phyloP scores from a whole-genome alignment of 2,329 filamentous ascomycete species.

The Beauveria sp. region DNA sequence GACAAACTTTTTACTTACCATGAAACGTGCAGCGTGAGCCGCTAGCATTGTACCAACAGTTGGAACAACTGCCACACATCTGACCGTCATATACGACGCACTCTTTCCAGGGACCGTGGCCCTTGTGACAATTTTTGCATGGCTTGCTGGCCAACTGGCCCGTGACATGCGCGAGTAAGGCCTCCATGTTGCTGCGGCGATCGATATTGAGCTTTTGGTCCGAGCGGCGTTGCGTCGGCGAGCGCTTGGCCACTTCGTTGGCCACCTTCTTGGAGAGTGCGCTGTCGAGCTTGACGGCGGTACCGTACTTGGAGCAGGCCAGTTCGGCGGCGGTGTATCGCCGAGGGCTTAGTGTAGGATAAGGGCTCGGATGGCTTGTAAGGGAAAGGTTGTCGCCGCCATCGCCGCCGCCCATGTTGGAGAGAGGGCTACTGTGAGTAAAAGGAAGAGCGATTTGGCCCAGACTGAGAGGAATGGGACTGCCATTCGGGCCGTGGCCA shows the following conservation, averaged over 20 bases:
- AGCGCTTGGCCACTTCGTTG: slow-evolving; percentile 39
- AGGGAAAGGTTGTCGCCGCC: background rate
- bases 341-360: background rate
- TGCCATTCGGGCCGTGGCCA: slow-evolving; percentile 11
- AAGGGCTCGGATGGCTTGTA: background rate
- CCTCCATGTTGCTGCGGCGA: slow-evolving; percentile 54
- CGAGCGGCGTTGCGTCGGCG: slow-evolving; percentile 44
- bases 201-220: slow-evolving; percentile 48
- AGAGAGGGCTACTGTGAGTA: background rate
- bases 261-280: slow-evolving; percentile 48
- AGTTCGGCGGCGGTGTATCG: slow-evolving; percentile 37
- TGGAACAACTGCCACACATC: slow-evolving; percentile 55
- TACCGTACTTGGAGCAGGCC: slow-evolving; percentile 40
- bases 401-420: background rate
- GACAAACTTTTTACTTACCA: slow-evolving; percentile 27
- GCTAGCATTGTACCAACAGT: slow-evolving; percentile 58
- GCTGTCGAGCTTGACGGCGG: slow-evolving; percentile 41
- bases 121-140: slow-evolving; percentile 54
- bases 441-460: background rate
- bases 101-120: slow-evolving; percentile 50
- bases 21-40: slow-evolving; percentile 54
- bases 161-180: slow-evolving; percentile 49
- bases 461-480: background rate
- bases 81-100: slow-evolving; percentile 54
- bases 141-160: slow-evolving; percentile 39